phyloP scores from a whole-genome alignment of 345 rosid species.

The Nephelium lappaceum region DNA sequence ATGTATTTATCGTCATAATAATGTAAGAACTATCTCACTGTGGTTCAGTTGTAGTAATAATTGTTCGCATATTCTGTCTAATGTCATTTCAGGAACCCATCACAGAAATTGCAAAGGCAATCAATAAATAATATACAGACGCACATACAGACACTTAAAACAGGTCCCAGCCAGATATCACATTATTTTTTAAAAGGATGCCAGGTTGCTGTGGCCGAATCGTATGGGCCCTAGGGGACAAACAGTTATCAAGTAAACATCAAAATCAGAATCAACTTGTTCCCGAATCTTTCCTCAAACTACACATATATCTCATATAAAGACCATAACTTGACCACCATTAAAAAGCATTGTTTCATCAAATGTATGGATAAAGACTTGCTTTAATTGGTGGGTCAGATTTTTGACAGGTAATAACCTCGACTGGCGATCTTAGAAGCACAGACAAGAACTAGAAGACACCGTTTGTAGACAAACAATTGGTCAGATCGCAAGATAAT shows the following conservation, averaged over 20 bases:
- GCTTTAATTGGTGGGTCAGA: conserved; percentile 24
- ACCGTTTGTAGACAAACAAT: conserved; percentile 8
- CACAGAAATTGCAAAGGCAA: background rate
- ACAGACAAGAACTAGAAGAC: conserved; percentile 17
- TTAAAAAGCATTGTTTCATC: conserved; percentile 26
- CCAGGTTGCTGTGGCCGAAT: conserved; percentile 1
- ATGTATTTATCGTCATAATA: background rate
- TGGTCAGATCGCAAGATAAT: conserved; percentile 17
- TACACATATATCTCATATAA: conserved; percentile 2
- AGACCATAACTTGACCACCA: conserved; percentile 30
- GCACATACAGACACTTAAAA: background rate
- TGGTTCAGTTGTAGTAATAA: background rate
- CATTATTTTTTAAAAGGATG: background rate
- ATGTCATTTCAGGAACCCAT: background rate
- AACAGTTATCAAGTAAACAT: background rate
- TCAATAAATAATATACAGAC: background rate
- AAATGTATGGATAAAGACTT: conserved; percentile 30
- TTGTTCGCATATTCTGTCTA: background rate
- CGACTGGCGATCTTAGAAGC: background rate
- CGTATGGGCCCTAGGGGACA: background rate
- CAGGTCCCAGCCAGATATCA: background rate
- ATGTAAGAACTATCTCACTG: background rate
- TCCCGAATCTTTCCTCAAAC: conserved; percentile 29
- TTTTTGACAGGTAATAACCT: conserved; percentile 14
- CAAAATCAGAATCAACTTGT: conserved; percentile 22